Conservation (phyloP, 768 basidiomycete genomes). For the Kockovaella imperatae region DNA sequence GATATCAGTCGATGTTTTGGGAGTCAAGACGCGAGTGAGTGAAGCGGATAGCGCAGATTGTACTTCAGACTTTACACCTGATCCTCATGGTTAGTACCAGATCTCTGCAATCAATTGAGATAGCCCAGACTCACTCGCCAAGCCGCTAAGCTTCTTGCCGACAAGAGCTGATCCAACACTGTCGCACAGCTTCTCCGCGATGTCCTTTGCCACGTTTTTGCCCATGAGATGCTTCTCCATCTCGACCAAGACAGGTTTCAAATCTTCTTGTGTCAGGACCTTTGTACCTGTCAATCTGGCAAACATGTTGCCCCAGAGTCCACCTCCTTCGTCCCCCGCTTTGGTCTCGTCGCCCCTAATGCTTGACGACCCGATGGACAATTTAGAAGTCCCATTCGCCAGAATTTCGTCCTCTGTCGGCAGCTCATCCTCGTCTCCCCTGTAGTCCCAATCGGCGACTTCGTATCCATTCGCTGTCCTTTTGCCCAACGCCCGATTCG, state of each 20-base stretch:
- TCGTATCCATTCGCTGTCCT: conserved; percentile 66
- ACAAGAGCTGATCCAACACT: conserved; percentile 82
- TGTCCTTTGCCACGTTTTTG: conserved; percentile 96
- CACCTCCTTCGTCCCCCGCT: conserved; percentile 4
- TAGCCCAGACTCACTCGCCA: conserved; percentile 71
- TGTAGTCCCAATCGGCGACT: conserved; percentile 78
- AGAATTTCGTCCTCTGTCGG: conserved; percentile 43
- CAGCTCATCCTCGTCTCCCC: conserved; percentile 41
- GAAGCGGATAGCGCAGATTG: conserved; percentile 72
- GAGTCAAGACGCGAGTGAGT: conserved; percentile 86
- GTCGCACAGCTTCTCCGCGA: conserved; percentile 88
- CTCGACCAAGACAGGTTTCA: conserved; percentile 76
- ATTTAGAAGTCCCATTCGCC: conserved; percentile 18
- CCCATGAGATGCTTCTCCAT: conserved; percentile 99
- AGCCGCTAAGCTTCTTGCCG: conserved; percentile 83
- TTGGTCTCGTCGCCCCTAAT: no score
- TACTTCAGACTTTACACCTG: conserved; percentile 79
- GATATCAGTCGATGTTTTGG: conserved; percentile 94
- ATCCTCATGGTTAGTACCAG: conserved; percentile 8
- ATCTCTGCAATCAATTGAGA: neutral
- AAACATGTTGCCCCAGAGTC: conserved; percentile 67
- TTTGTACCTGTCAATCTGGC: conserved; percentile 75
- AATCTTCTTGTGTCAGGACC: conserved; percentile 68
- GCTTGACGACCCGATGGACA: no score
- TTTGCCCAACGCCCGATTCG: conserved; percentile 56